Base-by-base conservation (phyloP, 83 land plant species). In the Picea abies region DNA sequence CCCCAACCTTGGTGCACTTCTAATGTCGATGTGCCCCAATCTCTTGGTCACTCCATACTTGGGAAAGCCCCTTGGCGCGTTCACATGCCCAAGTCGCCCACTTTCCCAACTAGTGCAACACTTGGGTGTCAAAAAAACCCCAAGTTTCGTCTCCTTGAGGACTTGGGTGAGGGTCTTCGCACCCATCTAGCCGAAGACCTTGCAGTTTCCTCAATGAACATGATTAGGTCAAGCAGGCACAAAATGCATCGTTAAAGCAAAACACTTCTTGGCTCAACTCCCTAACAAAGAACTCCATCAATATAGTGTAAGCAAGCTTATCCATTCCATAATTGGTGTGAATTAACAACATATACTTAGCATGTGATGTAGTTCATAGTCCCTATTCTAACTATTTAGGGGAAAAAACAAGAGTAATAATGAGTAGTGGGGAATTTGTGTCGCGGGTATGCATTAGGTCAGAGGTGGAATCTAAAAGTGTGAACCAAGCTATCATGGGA, bases 371-470 rank as follows among this genome's bases (percentile, higher is more conserved):
- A 25, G 14, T 4, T 12, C 19, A 37, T 68, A 29, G 16, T 32
- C 14, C 72, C 39, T 16, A 44, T 35, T 70, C 35, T 16, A 41
- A 70, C 17, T 17, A 2, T 14, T 4, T 7, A 35, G 44, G 26
- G 26, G 29, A 52, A 52, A 52, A 52, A 52, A 52, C 56, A 66
- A 22, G 69, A 25, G 26, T 11, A 23, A 66, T 10, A 2, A 22
- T 23, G 1, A n/a, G 14, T 66, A 11, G 26, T 66, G 7, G 23
- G 69, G 7, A 60, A 12, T 14, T 73, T 47, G 22, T 56, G 26
- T 58, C 79, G 65, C 79, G 91, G 95, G 95, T 95, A 8, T 85
- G 90, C 6, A 93, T 95, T 37, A 90, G 84, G 78, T 96, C 97
- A 22, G 93, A 90, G 65, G 92, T 95, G 82, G 29, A 85, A 17